phyloP scores from a whole-genome alignment of 176 grass and related monocot genomes.

The Cenchrus purpureus region DNA sequence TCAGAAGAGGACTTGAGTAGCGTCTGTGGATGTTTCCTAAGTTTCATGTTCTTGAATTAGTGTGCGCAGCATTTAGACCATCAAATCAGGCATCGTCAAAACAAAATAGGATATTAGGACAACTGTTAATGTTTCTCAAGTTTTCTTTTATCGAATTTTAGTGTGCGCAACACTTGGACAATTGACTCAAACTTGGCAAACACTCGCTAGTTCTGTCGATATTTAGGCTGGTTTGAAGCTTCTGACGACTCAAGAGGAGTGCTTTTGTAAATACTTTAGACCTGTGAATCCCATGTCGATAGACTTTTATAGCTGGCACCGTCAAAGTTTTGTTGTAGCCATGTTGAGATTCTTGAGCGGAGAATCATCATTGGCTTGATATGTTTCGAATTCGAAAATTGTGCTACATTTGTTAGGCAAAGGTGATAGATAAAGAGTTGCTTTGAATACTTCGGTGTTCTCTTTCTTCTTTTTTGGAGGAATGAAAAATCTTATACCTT shows the following conservation, averaged over 20 bases:
- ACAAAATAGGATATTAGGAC: not conserved
- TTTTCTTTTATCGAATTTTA: too few relatives aligned
- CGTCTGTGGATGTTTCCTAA: too few relatives aligned
- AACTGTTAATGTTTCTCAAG: not conserved
- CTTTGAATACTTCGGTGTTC: not conserved
- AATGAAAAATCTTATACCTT: not conserved
- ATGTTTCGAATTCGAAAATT: not conserved
- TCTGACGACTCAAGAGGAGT: too few relatives aligned
- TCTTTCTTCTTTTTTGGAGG: not conserved
- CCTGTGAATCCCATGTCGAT: not conserved
- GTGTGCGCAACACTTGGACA: too few relatives aligned
- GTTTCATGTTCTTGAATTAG: too few relatives aligned
- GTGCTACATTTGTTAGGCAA: constrained; percentile 12
- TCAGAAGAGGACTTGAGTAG: too few relatives aligned
- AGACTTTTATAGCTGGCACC: not conserved
- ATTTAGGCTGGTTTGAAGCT: not conserved
- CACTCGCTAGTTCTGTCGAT: too few relatives aligned
- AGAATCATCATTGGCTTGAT: not conserved
- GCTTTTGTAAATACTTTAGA: constrained; percentile 36
- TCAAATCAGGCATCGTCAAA: not conserved
- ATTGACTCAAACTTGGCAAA: too few relatives aligned
- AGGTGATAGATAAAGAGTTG: not conserved
- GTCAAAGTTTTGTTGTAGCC: constrained; percentile 11
- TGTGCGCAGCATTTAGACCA: too few relatives aligned
- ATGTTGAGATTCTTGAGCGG: not conserved